Evolutionary conservation across 192 early-diverging fungal species (phyloP).

Genomic region (Podila horticola): DNA sequence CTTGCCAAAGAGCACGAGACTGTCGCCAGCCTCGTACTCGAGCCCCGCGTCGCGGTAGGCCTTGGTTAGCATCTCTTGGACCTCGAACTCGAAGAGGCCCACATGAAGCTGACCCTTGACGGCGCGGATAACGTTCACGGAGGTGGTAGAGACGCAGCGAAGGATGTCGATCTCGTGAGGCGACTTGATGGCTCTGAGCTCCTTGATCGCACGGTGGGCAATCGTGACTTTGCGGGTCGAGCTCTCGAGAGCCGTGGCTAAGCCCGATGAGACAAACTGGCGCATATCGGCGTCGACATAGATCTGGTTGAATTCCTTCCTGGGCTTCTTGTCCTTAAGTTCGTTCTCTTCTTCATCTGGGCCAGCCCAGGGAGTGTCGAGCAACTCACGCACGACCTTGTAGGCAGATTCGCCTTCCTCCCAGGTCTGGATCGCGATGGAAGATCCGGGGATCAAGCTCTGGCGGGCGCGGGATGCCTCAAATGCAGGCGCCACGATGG

Average conservation of each 20-base stretch:
- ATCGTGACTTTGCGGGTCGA: constrained; percentile 27
- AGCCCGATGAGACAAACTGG: constrained; percentile 55
- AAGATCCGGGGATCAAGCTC: constrained; percentile 21
- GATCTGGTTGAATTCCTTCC: constrained; percentile 23
- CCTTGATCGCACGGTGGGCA: constrained; percentile 40
- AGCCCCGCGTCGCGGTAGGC: constrained; percentile 50
- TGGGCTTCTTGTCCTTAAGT: constrained; percentile 15
- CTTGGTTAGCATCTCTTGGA: constrained; percentile 43
- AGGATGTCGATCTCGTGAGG: constrained; percentile 59
- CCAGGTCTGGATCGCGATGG: constrained; percentile 53
- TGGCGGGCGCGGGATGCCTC: constrained; percentile 59
- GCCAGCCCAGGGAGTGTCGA: constrained; percentile 26
- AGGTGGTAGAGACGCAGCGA: constrained; percentile 55
- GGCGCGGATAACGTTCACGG: constrained; percentile 54
- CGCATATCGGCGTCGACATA: constrained; percentile 56
- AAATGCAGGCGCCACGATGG: constrained; percentile 59
- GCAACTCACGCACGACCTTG: constrained; percentile 37
- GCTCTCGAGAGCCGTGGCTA: constrained; percentile 27
- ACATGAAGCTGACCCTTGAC: constrained; percentile 46
- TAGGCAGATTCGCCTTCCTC: constrained; percentile 59
- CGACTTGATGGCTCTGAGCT: constrained; percentile 56
- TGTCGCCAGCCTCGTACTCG: constrained; percentile 47
- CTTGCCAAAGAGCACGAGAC: constrained; percentile 55
- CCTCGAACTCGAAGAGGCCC: constrained; percentile 48
- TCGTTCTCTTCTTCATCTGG: constrained; percentile 5